Evolutionary conservation across 1,284 basidiomycete genomes (phyloP).

Genomic region (Pyrrhoderma noxium): DNA sequence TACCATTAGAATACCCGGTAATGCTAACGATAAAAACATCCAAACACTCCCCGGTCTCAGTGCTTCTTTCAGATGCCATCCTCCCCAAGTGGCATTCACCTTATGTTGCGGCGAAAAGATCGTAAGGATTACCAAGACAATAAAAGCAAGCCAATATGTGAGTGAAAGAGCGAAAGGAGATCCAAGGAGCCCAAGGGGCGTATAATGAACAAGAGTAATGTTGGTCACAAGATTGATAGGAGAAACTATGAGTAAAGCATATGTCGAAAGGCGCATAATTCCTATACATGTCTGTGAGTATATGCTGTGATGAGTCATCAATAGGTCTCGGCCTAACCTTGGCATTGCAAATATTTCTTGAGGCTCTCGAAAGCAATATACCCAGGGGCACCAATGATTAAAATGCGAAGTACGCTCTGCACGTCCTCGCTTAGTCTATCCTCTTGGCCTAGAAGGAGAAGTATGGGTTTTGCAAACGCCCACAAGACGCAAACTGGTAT

Average conservation of each 20-base stretch:
- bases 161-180: slow-evolving; percentile 59
- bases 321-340: too few species aligned
- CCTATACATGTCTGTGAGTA: too few species aligned
- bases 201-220: slow-evolving; percentile 52
- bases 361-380: slow-evolving; percentile 71
- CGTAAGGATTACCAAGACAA: slow-evolving; percentile 43
- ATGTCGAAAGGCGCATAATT: slow-evolving; percentile 65
- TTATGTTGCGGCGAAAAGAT: slow-evolving; percentile 44
- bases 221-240: slow-evolving; percentile 61
- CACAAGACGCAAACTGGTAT: slow-evolving; percentile 55
- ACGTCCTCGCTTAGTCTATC: slow-evolving; percentile 47
- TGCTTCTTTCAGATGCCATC: slow-evolving; percentile 40
- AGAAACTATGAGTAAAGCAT: slow-evolving; percentile 49
- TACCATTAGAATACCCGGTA: slow-evolving; percentile 72
- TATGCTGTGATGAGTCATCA: too few species aligned
- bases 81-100: slow-evolving; percentile 58
- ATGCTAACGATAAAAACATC: slow-evolving; percentile 53
- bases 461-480: slow-evolving; percentile 51
- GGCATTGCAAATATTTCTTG: slow-evolving; percentile 74
- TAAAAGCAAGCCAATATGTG: slow-evolving; percentile 63
- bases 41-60: slow-evolving; percentile 43
- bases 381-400: slow-evolving; percentile 59
- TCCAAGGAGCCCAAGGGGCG: slow-evolving; percentile 53
- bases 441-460: slow-evolving; percentile 59
- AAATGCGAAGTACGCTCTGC: slow-evolving; percentile 54